Conservation (phyloP, 2,329 filamentous ascomycete species). For the Cadophora luteo-olivacea region DNA sequence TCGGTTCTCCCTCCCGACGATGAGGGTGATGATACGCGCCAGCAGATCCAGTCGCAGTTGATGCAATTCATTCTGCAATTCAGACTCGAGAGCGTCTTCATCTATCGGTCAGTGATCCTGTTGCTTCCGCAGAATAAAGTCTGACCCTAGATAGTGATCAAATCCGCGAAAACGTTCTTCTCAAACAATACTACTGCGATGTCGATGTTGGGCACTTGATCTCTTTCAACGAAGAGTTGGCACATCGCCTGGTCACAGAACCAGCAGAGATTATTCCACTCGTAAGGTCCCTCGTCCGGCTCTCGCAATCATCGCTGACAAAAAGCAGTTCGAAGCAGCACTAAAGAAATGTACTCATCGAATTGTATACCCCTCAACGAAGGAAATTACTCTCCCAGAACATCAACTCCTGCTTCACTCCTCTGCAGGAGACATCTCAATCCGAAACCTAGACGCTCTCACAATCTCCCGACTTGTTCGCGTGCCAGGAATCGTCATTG, state of each 20-base stretch:
- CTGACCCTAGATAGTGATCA: conserved; percentile 74
- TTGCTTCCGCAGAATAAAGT: background rate
- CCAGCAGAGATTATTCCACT: conserved; percentile 92
- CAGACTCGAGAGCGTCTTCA: conserved; percentile 89
- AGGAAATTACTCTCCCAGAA: conserved; percentile 74
- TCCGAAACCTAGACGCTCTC: conserved; percentile 90
- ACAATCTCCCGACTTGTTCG: conserved; percentile 94
- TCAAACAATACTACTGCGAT: conserved; percentile 96
- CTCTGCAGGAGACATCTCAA: conserved; percentile 86
- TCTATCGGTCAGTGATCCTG: conserved; percentile 77
- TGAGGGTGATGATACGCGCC: conserved; percentile 67
- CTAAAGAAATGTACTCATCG: conserved; percentile 90
- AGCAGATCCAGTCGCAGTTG: conserved; percentile 78
- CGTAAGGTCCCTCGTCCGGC: conserved; percentile 59
- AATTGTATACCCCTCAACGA: conserved; percentile 84
- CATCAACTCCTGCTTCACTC: conserved; percentile 97
- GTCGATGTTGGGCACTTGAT: conserved; percentile 95
- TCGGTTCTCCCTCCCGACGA: conserved; percentile 77
- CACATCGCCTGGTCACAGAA: conserved; percentile 86
- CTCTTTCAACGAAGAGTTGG: conserved; percentile 93
- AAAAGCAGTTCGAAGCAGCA: conserved; percentile 81
- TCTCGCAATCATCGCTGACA: conserved; percentile 16
- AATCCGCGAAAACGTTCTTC: conserved; percentile 89
- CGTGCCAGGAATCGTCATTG: conserved; percentile 97
- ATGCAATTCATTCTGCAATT: conserved; percentile 94